A percentile compares a stretch with the other conserved stretches of the same genome.
These are phyloP conservation scores for Cutaneotrichosporon sp. DNA, from an alignment of 1,284 basidiomycete species.

Conservation along the genomic window DNA sequence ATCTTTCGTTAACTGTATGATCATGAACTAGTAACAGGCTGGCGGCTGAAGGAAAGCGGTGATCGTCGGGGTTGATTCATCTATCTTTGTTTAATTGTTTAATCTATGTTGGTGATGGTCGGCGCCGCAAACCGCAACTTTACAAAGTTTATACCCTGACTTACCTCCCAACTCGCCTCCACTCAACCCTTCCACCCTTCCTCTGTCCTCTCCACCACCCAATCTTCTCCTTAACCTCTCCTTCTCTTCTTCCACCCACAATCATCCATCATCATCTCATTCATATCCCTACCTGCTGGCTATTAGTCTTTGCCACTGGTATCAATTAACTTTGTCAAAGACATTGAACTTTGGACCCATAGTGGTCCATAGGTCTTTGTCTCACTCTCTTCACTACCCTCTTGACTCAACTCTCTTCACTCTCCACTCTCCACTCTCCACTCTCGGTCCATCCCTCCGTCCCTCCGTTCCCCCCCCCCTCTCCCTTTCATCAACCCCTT, in stretches of 20 bases:
- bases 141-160: not conserved
- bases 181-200: not conserved
- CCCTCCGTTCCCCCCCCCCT: not conserved
- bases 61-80: too few relatives aligned
- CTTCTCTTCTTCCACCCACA: not conserved
- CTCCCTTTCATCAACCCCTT: not conserved
- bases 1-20: too few relatives aligned
- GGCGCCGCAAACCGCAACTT: too few relatives aligned
- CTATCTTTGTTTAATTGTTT: too few relatives aligned
- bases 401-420: too few relatives aligned
- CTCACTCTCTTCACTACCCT: not conserved
- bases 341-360: not conserved
- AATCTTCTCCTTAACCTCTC: not conserved
- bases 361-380: not conserved
- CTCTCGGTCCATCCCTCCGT: too few relatives aligned
- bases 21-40: too few relatives aligned
- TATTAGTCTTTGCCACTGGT: not conserved
- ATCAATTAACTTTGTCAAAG: not conserved
- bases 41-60: too few relatives aligned
- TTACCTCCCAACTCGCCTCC: not conserved
- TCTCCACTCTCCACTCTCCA: too few relatives aligned
- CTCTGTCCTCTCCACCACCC: not conserved
- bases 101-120: too few relatives aligned
- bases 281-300: not conserved
- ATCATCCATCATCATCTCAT: not conserved